phyloP scores from a whole-genome alignment of 2,329 filamentous ascomycete genomes.

The Keithomyces neogunnii region DNA sequence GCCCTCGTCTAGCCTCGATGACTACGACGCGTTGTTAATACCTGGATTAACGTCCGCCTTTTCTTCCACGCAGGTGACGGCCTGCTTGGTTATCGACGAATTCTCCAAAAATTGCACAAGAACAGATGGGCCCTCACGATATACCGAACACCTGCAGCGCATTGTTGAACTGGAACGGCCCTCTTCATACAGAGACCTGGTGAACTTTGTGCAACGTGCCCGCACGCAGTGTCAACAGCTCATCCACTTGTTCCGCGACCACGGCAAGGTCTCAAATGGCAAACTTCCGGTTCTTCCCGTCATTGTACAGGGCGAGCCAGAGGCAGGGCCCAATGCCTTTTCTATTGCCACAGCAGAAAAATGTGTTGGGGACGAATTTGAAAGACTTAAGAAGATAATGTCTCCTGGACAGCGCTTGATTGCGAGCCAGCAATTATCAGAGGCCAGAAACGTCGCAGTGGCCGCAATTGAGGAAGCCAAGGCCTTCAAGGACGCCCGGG shows the following conservation, averaged over 20 bases:
- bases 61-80: conserved; percentile 78
- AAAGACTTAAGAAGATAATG: conserved; percentile 80
- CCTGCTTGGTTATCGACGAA: conserved; percentile 80
- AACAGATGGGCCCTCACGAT: conserved; percentile 38
- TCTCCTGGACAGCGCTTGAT: conserved; percentile 82
- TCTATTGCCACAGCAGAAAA: conserved; percentile 82
- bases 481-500: conserved; percentile 68
- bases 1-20: conserved; percentile 52
- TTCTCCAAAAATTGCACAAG: conserved; percentile 57
- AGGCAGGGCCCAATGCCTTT: conserved; percentile 88
- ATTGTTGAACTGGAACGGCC: conserved; percentile 80
- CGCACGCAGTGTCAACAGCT: conserved; percentile 87
- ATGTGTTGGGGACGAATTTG: conserved; percentile 77
- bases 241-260: conserved; percentile 83
- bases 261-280: conserved; percentile 68
- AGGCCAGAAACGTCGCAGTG: conserved; percentile 63
- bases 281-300: conserved; percentile 77
- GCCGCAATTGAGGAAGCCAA: conserved; percentile 73
- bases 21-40: conserved; percentile 57
- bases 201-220: conserved; percentile 81
- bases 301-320: conserved; percentile 85
- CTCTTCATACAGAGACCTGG: conserved; percentile 76
- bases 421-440: conserved; percentile 67
- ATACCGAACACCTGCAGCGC: conserved; percentile 57
- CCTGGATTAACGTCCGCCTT: conserved; percentile 62